phyloP scores from a whole-genome alignment of 139 green algal genomes.

The Nannochloris sp. region DNA sequence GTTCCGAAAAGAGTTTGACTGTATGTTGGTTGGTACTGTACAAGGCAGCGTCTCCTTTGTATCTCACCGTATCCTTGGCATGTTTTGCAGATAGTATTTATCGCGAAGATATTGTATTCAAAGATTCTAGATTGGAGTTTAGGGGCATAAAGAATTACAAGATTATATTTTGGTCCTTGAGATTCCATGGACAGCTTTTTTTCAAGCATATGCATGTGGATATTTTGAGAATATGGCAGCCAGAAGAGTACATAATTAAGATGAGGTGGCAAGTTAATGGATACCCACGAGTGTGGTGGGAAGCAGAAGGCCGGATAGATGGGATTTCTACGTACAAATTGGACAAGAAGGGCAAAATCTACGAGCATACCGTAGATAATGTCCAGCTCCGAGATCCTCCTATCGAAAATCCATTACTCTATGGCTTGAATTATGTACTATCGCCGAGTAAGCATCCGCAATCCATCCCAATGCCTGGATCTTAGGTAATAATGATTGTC shows the following conservation, averaged over 20 bases:
- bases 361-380: conserved; percentile 79
- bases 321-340: conserved; percentile 88
- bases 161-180: conserved; percentile 82
- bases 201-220: conserved; percentile 78
- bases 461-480: conserved; percentile 1
- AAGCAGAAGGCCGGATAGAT: conserved; percentile 79
- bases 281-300: conserved; percentile 75
- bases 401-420: conserved; percentile 29
- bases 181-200: conserved; percentile 83
- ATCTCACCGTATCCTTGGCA: conserved; percentile 49
- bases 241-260: conserved; percentile 68
- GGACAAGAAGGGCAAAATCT: conserved; percentile 70
- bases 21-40: not conserved
- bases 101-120: conserved; percentile 85
- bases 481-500: not conserved
- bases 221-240: conserved; percentile 86
- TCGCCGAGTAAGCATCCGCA: conserved; percentile 7
- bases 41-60: too few relatives aligned
- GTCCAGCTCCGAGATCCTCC: conserved; percentile 67
- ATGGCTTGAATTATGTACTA: conserved; percentile 22
- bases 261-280: conserved; percentile 83
- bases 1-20: conserved; percentile 80
- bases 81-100: conserved; percentile 50
- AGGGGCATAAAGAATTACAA: conserved; percentile 81
- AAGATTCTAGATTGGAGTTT: conserved; percentile 74